phyloP scores from a whole-genome alignment of 306 rosid species.

The Lupinus albus region DNA sequence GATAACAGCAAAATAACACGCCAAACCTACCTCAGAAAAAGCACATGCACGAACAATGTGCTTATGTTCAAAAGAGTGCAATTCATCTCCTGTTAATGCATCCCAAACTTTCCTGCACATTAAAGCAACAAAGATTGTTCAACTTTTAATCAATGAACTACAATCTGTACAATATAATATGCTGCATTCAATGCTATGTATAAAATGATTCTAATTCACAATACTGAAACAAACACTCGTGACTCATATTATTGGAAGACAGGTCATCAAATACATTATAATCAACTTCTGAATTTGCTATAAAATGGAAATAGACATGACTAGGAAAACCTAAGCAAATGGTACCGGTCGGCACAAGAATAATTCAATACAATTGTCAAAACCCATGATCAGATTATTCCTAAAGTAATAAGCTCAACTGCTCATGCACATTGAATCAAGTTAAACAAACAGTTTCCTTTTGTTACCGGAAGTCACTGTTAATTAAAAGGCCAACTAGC shows the following conservation, averaged over 20 bases:
- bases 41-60: constrained; percentile 98
- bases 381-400: constrained; percentile 22
- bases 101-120: constrained; percentile 94
- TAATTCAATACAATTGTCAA: not conserved
- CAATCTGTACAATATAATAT: not conserved
- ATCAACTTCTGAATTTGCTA: constrained; percentile 2
- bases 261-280: not conserved
- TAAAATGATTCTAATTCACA: not conserved
- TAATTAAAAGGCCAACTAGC: constrained; percentile 10
- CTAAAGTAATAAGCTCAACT: constrained; percentile 4
- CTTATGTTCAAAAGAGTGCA: constrained; percentile 95
- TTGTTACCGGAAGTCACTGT: not conserved
- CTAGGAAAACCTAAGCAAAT: not conserved
- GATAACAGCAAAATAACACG: not conserved
- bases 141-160: constrained; percentile 8
- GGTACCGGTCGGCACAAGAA: constrained; percentile 1
- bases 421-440: not conserved
- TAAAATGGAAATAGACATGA: not conserved
- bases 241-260: not conserved
- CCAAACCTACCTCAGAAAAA: constrained; percentile 76
- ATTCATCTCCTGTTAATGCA: constrained; percentile 88
- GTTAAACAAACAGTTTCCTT: not conserved
- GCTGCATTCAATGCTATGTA: not conserved
- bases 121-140: constrained; percentile 31
- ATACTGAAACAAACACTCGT: not conserved